A percentile compares a stretch with the other conserved stretches of the same genome.
Conservation (phyloP, 2,329 filamentous ascomycete genomes). For the Ophiostoma pallidulum region DNA sequence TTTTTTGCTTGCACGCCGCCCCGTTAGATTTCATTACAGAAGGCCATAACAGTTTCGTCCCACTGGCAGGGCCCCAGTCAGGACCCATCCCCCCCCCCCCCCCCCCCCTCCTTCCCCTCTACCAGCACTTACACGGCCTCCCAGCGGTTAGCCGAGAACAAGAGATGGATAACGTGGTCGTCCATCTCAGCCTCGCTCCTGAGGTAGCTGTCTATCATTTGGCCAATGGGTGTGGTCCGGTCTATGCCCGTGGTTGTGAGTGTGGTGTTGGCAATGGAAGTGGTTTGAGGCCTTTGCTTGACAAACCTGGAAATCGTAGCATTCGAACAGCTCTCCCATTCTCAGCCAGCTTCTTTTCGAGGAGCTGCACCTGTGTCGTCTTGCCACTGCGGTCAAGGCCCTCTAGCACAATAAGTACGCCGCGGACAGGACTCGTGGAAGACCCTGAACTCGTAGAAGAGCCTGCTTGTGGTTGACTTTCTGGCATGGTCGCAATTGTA, state of each 20-base stretch:
- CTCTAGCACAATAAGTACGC: constrained; percentile 75
- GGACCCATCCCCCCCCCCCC: too few species aligned
- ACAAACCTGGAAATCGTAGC: constrained; percentile 49
- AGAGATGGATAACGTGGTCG: constrained; percentile 80
- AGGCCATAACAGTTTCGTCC: too few species aligned
- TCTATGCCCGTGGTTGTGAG: constrained; percentile 38
- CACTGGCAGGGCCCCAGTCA: too few species aligned
- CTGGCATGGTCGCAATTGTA: neutral
- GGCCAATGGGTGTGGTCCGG: constrained; percentile 71
- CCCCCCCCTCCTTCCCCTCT: too few species aligned
- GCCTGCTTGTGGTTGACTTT: too few species aligned
- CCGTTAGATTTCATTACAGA: too few species aligned
- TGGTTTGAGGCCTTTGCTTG: neutral
- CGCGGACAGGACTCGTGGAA: constrained; percentile 34
- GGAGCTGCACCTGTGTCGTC: constrained; percentile 72
- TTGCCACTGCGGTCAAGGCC: constrained; percentile 86
- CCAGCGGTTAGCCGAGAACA: constrained; percentile 90
- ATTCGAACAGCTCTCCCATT: constrained; percentile 40
- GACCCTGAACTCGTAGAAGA: too few species aligned
- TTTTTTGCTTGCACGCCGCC: too few species aligned
- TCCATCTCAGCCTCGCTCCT: constrained; percentile 63
- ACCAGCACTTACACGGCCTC: constrained; percentile 47
- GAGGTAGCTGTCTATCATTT: constrained; percentile 79
- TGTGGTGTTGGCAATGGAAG: neutral
- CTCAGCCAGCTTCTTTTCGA: constrained; percentile 47